Evolutionary conservation across 371 early-diverging fungal genomes (phyloP).

Genomic region (Massospora cicadina): DNA sequence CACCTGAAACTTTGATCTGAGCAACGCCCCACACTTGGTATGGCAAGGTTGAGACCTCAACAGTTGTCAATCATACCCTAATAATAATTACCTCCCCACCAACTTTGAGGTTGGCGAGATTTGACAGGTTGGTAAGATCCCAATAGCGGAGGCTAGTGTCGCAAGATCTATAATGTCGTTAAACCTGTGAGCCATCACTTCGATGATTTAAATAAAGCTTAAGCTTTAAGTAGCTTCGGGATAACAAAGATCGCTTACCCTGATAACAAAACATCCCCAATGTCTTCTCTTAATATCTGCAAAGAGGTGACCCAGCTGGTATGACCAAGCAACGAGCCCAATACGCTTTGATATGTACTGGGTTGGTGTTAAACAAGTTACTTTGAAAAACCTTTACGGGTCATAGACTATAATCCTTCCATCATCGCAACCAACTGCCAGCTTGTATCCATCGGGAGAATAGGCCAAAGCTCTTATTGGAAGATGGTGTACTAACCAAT

Average conservation of each 20-base stretch:
- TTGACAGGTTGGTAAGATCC: not conserved
- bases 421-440: slow-evolving; percentile 8
- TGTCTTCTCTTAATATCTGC: not conserved
- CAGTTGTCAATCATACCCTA: not conserved
- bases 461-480: not conserved
- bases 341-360: slow-evolving; percentile 3
- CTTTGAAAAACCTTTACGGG: not conserved
- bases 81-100: not conserved
- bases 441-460: slow-evolving; percentile 1
- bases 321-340: slow-evolving; percentile 8
- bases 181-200: not conserved
- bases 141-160: slow-evolving; percentile 9
- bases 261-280: not conserved
- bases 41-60: not conserved
- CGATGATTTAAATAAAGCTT: too few relatives aligned
- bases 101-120: not conserved
- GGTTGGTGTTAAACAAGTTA: not conserved
- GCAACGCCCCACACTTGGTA: slow-evolving; percentile 6
- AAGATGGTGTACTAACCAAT: not conserved
- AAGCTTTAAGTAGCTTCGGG: too few relatives aligned
- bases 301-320: not conserved
- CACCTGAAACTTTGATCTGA: not conserved
- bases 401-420: slow-evolving; percentile 6
- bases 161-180: slow-evolving; percentile 5
- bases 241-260: too few relatives aligned